These are phyloP conservation scores for Pythium graminicola DNA, from an alignment of 352 stramenopile species.

Conservation along the genomic window DNA sequence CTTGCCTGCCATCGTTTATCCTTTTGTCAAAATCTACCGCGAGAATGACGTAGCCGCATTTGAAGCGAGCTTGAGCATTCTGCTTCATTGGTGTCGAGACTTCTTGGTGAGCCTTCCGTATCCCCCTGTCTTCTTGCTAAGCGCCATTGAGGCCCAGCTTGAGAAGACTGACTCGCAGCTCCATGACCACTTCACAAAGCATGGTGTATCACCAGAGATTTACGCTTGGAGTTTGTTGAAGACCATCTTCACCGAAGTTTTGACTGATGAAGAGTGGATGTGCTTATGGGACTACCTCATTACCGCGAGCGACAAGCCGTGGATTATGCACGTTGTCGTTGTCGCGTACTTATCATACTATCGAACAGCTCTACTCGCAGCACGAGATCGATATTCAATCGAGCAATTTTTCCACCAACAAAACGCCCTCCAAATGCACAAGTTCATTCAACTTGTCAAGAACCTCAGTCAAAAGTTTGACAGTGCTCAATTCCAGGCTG, in stretches of 20 bases:
- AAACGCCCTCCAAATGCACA: slow-evolving; percentile 67
- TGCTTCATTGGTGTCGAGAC: slow-evolving; percentile 81
- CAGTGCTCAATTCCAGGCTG: neutral
- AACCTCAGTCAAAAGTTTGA: slow-evolving; percentile 43
- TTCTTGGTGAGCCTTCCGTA: slow-evolving; percentile 83
- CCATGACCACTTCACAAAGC: slow-evolving; percentile 66
- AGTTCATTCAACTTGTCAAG: slow-evolving; percentile 61
- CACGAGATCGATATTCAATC: slow-evolving; percentile 51
- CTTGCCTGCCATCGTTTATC: slow-evolving; percentile 79
- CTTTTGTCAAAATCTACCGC: slow-evolving; percentile 82
- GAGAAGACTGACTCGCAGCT: slow-evolving; percentile 64
- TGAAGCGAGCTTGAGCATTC: slow-evolving; percentile 75
- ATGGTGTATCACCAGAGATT: slow-evolving; percentile 47
- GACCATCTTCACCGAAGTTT: slow-evolving; percentile 84
- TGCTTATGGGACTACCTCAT: slow-evolving; percentile 86
- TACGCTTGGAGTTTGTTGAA: slow-evolving; percentile 85
- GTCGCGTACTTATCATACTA: slow-evolving; percentile 72
- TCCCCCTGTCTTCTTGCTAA: slow-evolving; percentile 66
- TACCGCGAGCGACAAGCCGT: slow-evolving; percentile 55
- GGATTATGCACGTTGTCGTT: slow-evolving; percentile 55
- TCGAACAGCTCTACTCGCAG: slow-evolving; percentile 48
- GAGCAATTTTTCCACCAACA: slow-evolving; percentile 85
- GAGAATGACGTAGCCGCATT: slow-evolving; percentile 88
- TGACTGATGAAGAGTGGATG: slow-evolving; percentile 85
- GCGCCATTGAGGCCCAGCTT: slow-evolving; percentile 62